These are phyloP conservation scores for Diaporthe eres DNA, from an alignment of 2,329 filamentous ascomycete species.

Conservation along the genomic window DNA sequence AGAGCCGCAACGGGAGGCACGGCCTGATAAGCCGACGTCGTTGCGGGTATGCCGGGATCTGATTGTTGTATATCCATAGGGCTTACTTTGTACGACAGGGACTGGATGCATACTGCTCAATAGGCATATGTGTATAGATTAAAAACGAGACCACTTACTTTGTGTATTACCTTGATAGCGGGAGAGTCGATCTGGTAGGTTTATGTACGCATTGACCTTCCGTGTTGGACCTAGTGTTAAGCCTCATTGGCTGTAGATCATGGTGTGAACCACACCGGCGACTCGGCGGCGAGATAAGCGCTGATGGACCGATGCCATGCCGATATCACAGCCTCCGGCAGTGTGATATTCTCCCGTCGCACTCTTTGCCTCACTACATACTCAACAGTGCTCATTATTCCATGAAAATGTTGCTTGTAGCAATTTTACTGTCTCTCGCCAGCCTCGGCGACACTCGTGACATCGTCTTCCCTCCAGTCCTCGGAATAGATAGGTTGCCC, in stretches of 20 bases:
- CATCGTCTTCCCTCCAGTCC: constrained; percentile 36
- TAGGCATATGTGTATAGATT: too few species aligned
- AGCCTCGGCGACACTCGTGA: constrained; percentile 13
- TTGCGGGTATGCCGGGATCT: too few species aligned
- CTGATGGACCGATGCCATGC: not conserved
- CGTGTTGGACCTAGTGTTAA: not conserved
- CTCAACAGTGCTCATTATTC: too few species aligned
- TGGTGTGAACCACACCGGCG: not conserved
- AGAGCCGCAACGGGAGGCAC: too few species aligned
- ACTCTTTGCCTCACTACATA: not conserved
- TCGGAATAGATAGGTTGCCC: constrained; percentile 20
- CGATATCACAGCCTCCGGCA: not conserved
- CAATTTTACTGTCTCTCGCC: not conserved
- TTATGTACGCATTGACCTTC: not conserved
- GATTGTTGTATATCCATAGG: too few species aligned
- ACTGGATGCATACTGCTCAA: too few species aligned
- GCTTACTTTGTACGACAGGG: too few species aligned
- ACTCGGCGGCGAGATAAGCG: not conserved
- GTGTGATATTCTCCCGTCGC: not conserved
- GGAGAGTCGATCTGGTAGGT: not conserved
- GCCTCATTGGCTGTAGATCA: not conserved
- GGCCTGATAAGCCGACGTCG: too few species aligned
- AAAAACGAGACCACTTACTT: not conserved
- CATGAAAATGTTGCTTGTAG: constrained; percentile 1
- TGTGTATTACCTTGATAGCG: not conserved